Evolutionary conservation across 2,329 filamentous ascomycete genomes (phyloP).

Genomic region (Sporothrix inflata): DNA sequence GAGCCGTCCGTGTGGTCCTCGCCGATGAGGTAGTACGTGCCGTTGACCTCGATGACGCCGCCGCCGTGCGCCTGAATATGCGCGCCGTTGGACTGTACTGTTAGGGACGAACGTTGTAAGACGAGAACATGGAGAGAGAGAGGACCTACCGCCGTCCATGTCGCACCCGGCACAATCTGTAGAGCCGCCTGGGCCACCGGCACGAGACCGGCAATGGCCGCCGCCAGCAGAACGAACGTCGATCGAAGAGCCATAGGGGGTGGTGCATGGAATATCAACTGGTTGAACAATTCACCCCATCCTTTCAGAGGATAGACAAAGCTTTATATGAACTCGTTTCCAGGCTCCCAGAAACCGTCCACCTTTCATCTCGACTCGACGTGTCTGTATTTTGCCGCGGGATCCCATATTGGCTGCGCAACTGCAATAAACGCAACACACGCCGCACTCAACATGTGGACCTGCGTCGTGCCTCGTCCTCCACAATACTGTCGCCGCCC

Average conservation of each 20-base stretch:
- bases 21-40: constrained; percentile 68
- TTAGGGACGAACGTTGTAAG: not conserved
- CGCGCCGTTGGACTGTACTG: constrained; percentile 34
- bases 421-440: not conserved
- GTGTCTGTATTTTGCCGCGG: constrained; percentile 21
- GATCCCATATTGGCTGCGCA: constrained; percentile 10
- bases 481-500: not conserved
- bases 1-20: constrained; percentile 69
- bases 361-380: not conserved
- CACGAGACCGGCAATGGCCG: not conserved
- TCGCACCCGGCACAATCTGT: constrained; percentile 36
- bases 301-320: not conserved
- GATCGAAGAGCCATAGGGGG: constrained; percentile 10
- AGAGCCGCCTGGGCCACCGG: constrained; percentile 30
- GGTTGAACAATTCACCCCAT: not conserved
- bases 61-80: constrained; percentile 71
- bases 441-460: not conserved
- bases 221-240: constrained; percentile 14
- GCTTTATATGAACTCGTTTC: not conserved
- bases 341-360: not conserved
- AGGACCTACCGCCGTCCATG: constrained; percentile 36
- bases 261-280: not conserved
- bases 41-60: constrained; percentile 61
- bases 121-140: no score
- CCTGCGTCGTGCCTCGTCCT: not conserved